phyloP scores from a whole-genome alignment of 768 basidiomycete species.

The Sarcomyxa edulis region DNA sequence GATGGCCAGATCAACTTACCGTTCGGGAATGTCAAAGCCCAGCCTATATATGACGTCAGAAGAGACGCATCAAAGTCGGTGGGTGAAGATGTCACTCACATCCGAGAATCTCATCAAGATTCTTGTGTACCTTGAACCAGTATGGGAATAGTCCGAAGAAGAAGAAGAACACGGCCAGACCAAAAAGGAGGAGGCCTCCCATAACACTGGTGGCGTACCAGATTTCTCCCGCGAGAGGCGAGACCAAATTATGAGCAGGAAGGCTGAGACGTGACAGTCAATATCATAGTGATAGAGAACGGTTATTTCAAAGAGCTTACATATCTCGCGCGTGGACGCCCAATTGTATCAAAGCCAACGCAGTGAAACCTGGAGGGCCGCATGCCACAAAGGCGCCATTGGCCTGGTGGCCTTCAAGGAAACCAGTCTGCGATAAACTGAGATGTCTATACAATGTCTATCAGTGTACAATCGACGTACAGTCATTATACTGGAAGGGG shows the following conservation, averaged over 20 bases:
- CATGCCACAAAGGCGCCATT: conserved; percentile 43
- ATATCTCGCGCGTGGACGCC: conserved; percentile 31
- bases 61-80: neutral
- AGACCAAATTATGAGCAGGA: conserved; percentile 27
- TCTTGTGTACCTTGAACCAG: conserved; percentile 44
- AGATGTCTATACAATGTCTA: neutral
- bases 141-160: conserved; percentile 38
- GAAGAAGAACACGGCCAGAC: conserved; percentile 43
- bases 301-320: conserved; percentile 17
- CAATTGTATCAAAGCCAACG: conserved; percentile 39
- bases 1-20: conserved; percentile 14
- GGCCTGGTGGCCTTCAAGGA: conserved; percentile 42
- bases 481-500: conserved; percentile 29
- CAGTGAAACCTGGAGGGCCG: conserved; percentile 46
- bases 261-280: conserved; percentile 18
- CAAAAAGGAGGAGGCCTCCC: conserved; percentile 34
- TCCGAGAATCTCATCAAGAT: conserved; percentile 40
- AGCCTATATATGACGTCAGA: conserved; percentile 18
- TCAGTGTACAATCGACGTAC: conserved; percentile 15
- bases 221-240: conserved; percentile 34
- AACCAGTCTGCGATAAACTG: conserved; percentile 30
- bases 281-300: neutral
- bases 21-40: conserved; percentile 44
- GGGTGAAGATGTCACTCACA: conserved; percentile 20
- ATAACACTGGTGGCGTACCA: conserved; percentile 38